Conservation (phyloP, 2,329 filamentous ascomycete species). For the Epichloe sp. region DNA sequence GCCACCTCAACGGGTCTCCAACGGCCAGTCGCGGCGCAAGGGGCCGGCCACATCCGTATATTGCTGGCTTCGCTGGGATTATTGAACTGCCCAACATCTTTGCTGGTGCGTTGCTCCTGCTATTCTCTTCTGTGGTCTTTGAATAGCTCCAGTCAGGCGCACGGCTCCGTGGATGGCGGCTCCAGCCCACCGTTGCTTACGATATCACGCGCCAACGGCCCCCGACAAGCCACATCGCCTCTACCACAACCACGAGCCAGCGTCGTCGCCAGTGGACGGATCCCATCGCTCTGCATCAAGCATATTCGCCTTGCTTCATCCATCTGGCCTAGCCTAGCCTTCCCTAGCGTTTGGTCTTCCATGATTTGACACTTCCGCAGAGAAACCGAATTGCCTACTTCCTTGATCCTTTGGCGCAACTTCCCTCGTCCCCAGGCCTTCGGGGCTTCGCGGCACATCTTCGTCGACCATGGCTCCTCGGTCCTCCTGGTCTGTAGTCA, state of each 20-base stretch:
- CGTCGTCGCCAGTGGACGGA: not conserved
- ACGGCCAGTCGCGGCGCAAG: too few relatives aligned
- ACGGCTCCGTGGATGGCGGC: too few relatives aligned
- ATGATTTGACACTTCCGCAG: not conserved
- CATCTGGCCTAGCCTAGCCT: not conserved
- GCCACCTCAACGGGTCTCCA: too few relatives aligned
- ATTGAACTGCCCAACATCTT: too few relatives aligned
- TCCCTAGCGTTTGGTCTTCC: not conserved
- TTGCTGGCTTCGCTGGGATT: too few relatives aligned
- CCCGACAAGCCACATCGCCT: conserved; percentile 8
- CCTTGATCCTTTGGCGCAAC: not conserved
- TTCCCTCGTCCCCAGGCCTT: not conserved
- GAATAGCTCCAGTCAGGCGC: too few relatives aligned
- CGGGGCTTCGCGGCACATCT: not conserved
- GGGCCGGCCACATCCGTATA: too few relatives aligned
- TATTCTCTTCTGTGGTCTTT: too few relatives aligned
- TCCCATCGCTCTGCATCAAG: not conserved
- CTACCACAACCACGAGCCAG: not conserved
- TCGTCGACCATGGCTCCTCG: conserved; percentile 2
- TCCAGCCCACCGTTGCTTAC: not conserved
- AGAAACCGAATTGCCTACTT: not conserved
- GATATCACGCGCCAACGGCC: not conserved
- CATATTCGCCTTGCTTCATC: not conserved
- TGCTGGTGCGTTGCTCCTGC: too few relatives aligned
- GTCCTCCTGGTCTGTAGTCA: not conserved